Conservation (phyloP, 257 asterid species). For the Capsicum rhomboideum region DNA sequence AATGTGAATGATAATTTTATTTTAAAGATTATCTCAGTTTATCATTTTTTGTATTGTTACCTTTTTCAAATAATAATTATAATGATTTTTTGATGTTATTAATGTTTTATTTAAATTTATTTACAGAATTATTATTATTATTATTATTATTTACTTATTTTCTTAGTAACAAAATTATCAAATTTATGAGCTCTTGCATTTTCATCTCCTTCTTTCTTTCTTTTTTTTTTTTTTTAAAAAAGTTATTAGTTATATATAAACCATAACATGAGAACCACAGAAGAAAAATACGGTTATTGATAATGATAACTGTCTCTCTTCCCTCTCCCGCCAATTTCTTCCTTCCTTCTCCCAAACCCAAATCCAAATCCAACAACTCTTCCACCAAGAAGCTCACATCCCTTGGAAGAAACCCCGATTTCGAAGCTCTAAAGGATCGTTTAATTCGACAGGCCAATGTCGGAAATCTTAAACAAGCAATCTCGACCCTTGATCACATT, state of each 20-base stretch:
- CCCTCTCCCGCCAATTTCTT: slow-evolving; percentile 33
- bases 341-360: slow-evolving; percentile 14
- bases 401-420: slow-evolving; percentile 13
- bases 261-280: not conserved
- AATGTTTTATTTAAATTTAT: no score
- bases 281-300: not conserved
- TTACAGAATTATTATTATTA: no score
- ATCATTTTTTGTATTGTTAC: no score
- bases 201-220: no score
- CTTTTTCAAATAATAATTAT: no score
- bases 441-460: slow-evolving; percentile 53
- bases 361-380: slow-evolving; percentile 13
- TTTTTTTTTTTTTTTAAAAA: no score
- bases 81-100: no score
- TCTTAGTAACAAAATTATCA: no score
- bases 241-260: not conserved
- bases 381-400: slow-evolving; percentile 25
- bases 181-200: no score
- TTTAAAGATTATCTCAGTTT: no score
- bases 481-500: slow-evolving; percentile 68
- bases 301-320: slow-evolving; percentile 42
- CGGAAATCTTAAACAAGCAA: slow-evolving; percentile 55
- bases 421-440: slow-evolving; percentile 49
- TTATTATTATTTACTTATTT: no score
- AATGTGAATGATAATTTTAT: no score